These are phyloP conservation scores for Myrmaecium sp. DNA, from an alignment of 2,329 filamentous ascomycete species.

Conservation along the genomic window DNA sequence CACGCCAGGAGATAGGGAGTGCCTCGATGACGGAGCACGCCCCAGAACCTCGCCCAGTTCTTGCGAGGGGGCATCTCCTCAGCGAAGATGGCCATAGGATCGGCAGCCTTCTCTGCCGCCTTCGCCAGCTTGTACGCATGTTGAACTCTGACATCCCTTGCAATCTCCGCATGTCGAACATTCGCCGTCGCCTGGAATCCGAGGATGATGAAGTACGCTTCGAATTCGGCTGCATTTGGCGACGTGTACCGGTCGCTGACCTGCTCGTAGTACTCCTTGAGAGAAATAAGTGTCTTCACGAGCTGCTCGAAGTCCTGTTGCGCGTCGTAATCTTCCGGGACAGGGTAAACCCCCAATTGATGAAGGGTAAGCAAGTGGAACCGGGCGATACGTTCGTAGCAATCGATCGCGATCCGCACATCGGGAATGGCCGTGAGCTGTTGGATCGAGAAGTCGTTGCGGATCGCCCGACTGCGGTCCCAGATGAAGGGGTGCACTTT, in stretches of 20 bases:
- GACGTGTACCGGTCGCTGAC: constrained; percentile 29
- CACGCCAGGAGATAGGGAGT: constrained; percentile 48
- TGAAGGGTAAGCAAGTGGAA: constrained; percentile 48
- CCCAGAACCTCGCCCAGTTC: constrained; percentile 42
- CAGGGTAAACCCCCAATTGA: constrained; percentile 37
- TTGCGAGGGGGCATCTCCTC: too few relatives aligned
- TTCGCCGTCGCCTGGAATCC: constrained; percentile 29
- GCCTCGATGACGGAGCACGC: constrained; percentile 33
- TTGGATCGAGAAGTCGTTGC: constrained; percentile 49
- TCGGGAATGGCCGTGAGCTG: constrained; percentile 39
- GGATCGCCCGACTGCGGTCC: constrained; percentile 47
- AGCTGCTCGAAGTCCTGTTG: constrained; percentile 48
- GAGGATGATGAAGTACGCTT: constrained; percentile 43
- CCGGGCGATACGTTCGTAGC: constrained; percentile 44
- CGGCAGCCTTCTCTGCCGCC: constrained; percentile 31
- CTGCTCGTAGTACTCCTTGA: constrained; percentile 45
- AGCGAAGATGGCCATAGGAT: too few relatives aligned
- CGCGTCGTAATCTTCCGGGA: constrained; percentile 28
- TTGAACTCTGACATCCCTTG: constrained; percentile 35
- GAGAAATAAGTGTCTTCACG: constrained; percentile 42
- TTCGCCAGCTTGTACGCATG: constrained; percentile 40
- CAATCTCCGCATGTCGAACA: constrained; percentile 30
- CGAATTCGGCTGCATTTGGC: constrained; percentile 45
- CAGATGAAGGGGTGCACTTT: constrained; percentile 46
- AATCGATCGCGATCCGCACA: constrained; percentile 39